Percentiles rank a stretch among this genome's conserved stretches.
phyloP scores from a whole-genome alignment of 2,329 filamentous ascomycete species.

The Dryadomyces sulphureus region DNA sequence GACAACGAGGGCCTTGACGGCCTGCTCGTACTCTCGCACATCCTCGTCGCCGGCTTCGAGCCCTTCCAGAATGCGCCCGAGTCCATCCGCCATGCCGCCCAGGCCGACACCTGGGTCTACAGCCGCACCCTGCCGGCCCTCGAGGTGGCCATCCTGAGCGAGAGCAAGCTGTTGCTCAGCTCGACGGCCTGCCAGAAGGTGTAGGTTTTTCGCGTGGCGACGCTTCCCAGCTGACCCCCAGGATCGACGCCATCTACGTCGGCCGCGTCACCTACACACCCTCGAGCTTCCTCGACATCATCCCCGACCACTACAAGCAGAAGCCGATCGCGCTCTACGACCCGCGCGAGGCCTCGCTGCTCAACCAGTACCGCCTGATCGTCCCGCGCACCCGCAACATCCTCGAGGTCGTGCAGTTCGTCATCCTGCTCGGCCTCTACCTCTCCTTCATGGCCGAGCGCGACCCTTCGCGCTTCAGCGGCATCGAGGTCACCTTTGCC shows the following conservation, averaged over 20 bases:
- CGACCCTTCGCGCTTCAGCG: conserved; percentile 38
- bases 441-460: conserved; percentile 57
- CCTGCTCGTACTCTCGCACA: conserved; percentile 59
- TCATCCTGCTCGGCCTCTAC: conserved; percentile 54
- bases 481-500: conserved; percentile 50
- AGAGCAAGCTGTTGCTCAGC: conserved; percentile 65
- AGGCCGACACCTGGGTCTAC: conserved; percentile 26
- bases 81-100: conserved; percentile 42
- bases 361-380: conserved; percentile 76
- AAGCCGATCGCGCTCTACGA: conserved; percentile 72
- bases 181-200: conserved; percentile 70
- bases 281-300: conserved; percentile 65
- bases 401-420: conserved; percentile 61
- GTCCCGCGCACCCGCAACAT: conserved; percentile 66
- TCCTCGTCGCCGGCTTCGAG: conserved; percentile 71
- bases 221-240: conserved; percentile 8
- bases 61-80: conserved; percentile 71
- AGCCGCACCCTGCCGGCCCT: conserved; percentile 57
- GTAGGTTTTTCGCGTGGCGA: conserved; percentile 16
- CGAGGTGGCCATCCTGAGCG: conserved; percentile 70
- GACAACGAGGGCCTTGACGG: conserved; percentile 57
- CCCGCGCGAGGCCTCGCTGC: conserved; percentile 55
- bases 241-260: conserved; percentile 65
- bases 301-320: conserved; percentile 75
- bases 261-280: conserved; percentile 73